Evolutionary conservation across 768 basidiomycete genomes (phyloP).

Genomic region (Auriscalpium vulgare): DNA sequence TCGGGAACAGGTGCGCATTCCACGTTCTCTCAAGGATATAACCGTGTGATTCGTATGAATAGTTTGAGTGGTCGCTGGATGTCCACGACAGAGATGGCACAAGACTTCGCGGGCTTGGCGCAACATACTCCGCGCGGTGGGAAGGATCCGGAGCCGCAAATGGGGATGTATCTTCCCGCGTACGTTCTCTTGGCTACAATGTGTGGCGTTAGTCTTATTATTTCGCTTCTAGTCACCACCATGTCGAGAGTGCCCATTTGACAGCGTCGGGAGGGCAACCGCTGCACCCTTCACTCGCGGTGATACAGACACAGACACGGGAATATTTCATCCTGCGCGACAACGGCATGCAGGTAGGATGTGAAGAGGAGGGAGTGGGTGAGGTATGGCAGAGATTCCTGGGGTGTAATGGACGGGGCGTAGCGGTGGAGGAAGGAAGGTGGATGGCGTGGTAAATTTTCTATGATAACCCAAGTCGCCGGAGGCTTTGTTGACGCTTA

Average conservation of each 20-base stretch:
- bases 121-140: constrained; percentile 6
- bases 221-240: constrained; percentile 47
- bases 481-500: too few species aligned
- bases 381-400: constrained; percentile 54
- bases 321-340: constrained; percentile 66
- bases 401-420: constrained; percentile 32
- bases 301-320: constrained; percentile 60
- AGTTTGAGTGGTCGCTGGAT: constrained; percentile 68
- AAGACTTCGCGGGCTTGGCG: constrained; percentile 51
- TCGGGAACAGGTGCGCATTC: constrained; percentile 54
- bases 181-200: constrained; percentile 24
- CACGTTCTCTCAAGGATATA: background rate
- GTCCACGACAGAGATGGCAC: constrained; percentile 62
- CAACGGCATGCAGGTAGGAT: constrained; percentile 71
- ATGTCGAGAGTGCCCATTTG: constrained; percentile 72
- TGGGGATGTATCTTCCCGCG: constrained; percentile 63
- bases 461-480: too few species aligned
- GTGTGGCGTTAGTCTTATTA: background rate
- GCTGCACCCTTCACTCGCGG: constrained; percentile 58
- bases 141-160: constrained; percentile 15
- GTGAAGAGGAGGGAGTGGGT: constrained; percentile 66
- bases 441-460: too few species aligned
- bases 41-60: background rate
- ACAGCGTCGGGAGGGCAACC: constrained; percentile 30
- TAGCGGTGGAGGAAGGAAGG: background rate